phyloP scores from a whole-genome alignment of 208 protist genomes.

The Trypanosoma rangeli region DNA sequence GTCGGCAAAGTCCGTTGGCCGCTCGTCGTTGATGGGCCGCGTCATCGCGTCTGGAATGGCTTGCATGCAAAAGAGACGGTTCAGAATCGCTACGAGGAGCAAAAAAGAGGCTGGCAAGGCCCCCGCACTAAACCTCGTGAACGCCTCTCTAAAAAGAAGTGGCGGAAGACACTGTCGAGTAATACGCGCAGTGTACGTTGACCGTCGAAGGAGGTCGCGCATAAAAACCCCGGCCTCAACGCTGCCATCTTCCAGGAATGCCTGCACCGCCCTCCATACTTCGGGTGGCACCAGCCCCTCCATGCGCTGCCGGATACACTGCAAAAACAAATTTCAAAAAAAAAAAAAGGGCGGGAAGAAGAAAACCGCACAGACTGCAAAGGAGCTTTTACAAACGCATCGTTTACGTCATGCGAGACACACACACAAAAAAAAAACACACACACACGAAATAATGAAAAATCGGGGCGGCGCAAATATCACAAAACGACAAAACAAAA shows the following conservation, averaged over 20 bases:
- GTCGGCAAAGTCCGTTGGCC: slow-evolving; percentile 39
- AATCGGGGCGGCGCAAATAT: no score
- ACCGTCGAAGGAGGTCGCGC: slow-evolving; percentile 17
- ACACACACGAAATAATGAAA: slow-evolving; percentile 7
- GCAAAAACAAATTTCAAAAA: slow-evolving; percentile 7
- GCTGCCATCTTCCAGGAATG: slow-evolving; percentile 21
- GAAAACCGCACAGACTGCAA: background rate
- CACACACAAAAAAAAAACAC: slow-evolving; percentile 1
- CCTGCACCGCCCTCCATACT: slow-evolving; percentile 18
- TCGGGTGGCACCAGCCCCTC: background rate
- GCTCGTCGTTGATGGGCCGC: slow-evolving; percentile 42
- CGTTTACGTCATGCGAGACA: background rate
- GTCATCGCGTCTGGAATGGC: slow-evolving; percentile 43
- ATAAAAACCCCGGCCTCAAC: slow-evolving; percentile 25
- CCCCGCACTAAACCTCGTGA: background rate
- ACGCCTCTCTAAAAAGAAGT: slow-evolving; percentile 8
- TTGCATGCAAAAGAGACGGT: slow-evolving; percentile 59
- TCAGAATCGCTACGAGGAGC: slow-evolving; percentile 56
- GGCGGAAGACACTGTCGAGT: background rate
- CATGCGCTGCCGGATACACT: slow-evolving; percentile 2
- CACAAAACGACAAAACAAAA: no score
- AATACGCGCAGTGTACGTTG: slow-evolving; percentile 4
- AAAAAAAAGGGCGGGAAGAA: slow-evolving; percentile 19
- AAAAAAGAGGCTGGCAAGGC: slow-evolving; percentile 12
- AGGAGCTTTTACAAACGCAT: background rate